phyloP scores from a whole-genome alignment of 108 stramenopile genomes.

The Cyclostephanos tholiformis region DNA sequence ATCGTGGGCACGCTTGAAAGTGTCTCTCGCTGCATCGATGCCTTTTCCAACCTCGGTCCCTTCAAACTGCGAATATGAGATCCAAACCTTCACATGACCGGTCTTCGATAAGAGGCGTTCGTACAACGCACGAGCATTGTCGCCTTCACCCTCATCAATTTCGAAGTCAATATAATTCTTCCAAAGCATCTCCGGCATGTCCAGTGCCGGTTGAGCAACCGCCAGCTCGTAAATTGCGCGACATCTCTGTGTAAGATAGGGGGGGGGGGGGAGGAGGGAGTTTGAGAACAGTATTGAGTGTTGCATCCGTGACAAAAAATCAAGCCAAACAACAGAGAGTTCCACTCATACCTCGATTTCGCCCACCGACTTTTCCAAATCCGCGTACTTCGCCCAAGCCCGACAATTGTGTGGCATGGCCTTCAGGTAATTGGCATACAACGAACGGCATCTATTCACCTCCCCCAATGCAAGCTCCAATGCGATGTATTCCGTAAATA shows the following conservation, averaged over 20 bases:
- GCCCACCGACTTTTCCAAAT: constrained; percentile 92
- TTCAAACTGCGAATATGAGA: constrained; percentile 84
- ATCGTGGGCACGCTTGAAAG: constrained; percentile 87
- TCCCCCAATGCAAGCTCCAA: constrained; percentile 97
- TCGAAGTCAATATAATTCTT: constrained; percentile 98
- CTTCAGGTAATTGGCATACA: constrained; percentile 95
- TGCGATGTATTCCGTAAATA: constrained; percentile 94
- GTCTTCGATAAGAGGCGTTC: constrained; percentile 93
- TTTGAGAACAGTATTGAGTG: neutral
- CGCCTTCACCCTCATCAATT: constrained; percentile 84
- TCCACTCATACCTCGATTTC: constrained; percentile 75
- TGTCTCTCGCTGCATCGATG: constrained; percentile 66
- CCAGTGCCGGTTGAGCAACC: constrained; percentile 87
- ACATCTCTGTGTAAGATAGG: constrained; percentile 55
- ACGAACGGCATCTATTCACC: constrained; percentile 94
- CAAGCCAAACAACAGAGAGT: neutral
- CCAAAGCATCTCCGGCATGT: constrained; percentile 99
- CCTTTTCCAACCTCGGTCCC: constrained; percentile 70
- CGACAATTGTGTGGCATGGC: constrained; percentile 88
- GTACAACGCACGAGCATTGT: constrained; percentile 82
- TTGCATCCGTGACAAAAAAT: neutral
- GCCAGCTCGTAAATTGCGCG: constrained; percentile 97
- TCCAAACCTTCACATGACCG: constrained; percentile 94
- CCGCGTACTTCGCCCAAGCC: constrained; percentile 93
- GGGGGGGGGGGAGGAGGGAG: neutral